phyloP scores from a whole-genome alignment of 1,284 basidiomycete species.

The Ceratobasidium sp. region DNA sequence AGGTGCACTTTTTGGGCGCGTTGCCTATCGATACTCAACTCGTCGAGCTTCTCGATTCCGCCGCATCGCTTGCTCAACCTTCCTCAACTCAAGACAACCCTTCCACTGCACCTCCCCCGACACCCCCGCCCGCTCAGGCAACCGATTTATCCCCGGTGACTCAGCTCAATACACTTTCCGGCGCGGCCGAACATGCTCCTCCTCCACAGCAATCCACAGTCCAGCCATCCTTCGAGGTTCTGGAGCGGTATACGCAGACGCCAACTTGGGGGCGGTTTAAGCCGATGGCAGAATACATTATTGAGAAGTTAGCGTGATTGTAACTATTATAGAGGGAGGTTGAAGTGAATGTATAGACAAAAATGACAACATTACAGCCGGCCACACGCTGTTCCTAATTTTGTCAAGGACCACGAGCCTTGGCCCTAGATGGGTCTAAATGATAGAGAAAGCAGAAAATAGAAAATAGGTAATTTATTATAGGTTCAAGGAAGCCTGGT shows the following conservation, averaged over 20 bases:
- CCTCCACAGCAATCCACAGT: slow-evolving; percentile 41
- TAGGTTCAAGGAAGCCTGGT: not conserved
- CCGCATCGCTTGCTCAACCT: slow-evolving; percentile 44
- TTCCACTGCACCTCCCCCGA: not conserved
- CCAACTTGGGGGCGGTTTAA: slow-evolving; percentile 67
- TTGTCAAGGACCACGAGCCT: too few species aligned
- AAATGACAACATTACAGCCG: too few species aligned
- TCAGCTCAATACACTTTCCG: slow-evolving; percentile 43
- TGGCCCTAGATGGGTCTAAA: too few species aligned
- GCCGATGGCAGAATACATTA: slow-evolving; percentile 53
- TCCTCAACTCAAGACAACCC: not conserved
- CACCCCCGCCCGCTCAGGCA: slow-evolving; percentile 6
- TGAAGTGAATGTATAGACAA: too few species aligned
- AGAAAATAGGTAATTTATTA: not conserved
- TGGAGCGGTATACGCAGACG: slow-evolving; percentile 64
- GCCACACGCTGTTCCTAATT: too few species aligned
- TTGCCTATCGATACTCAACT: slow-evolving; percentile 95
- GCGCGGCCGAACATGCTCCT: slow-evolving; percentile 39
- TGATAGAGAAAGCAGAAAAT: not conserved
- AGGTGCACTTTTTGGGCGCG: slow-evolving; percentile 81
- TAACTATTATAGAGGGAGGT: too few species aligned
- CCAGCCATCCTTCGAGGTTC: slow-evolving; percentile 53
- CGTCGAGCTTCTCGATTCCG: slow-evolving; percentile 85
- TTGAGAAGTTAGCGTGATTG: slow-evolving; percentile 22
- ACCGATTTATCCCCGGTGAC: slow-evolving; percentile 40